Conservation (phyloP, 208 protist genomes). For the Trypanosoma cruzi region DNA sequence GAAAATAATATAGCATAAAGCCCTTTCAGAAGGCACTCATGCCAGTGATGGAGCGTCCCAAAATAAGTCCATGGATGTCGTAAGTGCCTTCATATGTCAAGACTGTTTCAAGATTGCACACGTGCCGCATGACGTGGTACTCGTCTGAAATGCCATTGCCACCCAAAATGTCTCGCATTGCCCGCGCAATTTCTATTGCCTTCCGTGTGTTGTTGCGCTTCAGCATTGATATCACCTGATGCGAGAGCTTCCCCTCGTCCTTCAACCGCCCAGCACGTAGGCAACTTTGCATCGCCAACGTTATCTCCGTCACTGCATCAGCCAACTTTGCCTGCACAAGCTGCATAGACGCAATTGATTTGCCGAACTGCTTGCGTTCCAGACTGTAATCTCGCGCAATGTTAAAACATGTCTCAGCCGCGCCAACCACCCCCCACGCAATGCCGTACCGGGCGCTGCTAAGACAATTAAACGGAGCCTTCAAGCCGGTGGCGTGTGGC, state of each 20-base stretch:
- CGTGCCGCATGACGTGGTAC: conserved; percentile 92
- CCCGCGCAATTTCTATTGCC: conserved; percentile 87
- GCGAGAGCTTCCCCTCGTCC: conserved; percentile 63
- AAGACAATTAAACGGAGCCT: conserved; percentile 90
- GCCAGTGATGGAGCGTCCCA: conserved; percentile 11
- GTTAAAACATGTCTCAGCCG: conserved; percentile 89
- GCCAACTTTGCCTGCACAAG: conserved; percentile 93
- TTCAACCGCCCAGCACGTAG: conserved; percentile 66
- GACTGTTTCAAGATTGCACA: conserved; percentile 93
- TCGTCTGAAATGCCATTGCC: conserved; percentile 93
- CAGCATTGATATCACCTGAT: conserved; percentile 91
- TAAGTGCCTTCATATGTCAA: conserved; percentile 96
- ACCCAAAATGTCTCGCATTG: conserved; percentile 89
- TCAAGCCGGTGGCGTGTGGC: conserved; percentile 74
- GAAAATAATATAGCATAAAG: conserved; percentile 15
- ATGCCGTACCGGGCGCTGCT: conserved; percentile 94
- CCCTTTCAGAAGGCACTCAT: conserved; percentile 4
- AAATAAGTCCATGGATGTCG: conserved; percentile 94
- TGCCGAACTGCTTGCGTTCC: conserved; percentile 92
- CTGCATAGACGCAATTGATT: conserved; percentile 78
- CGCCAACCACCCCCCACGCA: conserved; percentile 91
- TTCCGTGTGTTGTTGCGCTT: conserved; percentile 92
- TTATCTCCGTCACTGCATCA: conserved; percentile 91
- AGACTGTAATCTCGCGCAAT: conserved; percentile 54
- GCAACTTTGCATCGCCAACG: conserved; percentile 63